Base-by-base conservation (phyloP, 208 protist genomes). In the Leishmania tarentolae region DNA sequence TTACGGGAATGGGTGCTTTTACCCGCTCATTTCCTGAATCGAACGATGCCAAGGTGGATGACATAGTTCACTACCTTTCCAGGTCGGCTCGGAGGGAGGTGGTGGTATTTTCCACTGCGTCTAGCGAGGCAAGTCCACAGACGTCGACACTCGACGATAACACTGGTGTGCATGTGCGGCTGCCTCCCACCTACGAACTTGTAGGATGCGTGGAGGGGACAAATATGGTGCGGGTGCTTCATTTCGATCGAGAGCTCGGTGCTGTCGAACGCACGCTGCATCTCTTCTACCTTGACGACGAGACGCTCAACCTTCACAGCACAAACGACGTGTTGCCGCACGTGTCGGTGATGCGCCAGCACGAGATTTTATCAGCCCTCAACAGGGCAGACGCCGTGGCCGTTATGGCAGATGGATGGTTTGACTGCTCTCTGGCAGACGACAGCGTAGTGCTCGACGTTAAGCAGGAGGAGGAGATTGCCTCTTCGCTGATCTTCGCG, bases 371-470 rank as follows among this genome's bases (percentile, higher is more conserved):
- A 28, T 79, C 70, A 7, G 73, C 90, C 9, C 68, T 93, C 37
- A 87, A 79, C 57, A 66, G 82, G 35, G 70, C 81, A 7, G 75
- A 59, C 21, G 86, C 79, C 15, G 87, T 83, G 37, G 92, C 80
- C 31, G 79, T 97, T 24, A 88, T 97, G 47, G 89, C 88, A 15
- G 88, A 94, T 68, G 94, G 91, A 46, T 97, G 92, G 92, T 97
- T 91, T 75, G 90, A 96, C 78, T 88, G 84, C 79, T 92, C 91
- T 1, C 83, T 97, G 6, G 86, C 73, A 28, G 81, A 84, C 66
- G 78, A 84, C 65, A 65, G 21, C 35, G 79, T 56, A 24, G 46
- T 24, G n/a, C 79, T 86, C 4, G 50, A 83, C 42, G 65, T 72
- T n/a, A 80, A 87, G 42, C 66, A 56, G 53, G 50, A 78, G 53